These are phyloP conservation scores for Houttuynia cordata DNA, from an alignment of 164 flowering plant genomes.

Conservation along the genomic window DNA sequence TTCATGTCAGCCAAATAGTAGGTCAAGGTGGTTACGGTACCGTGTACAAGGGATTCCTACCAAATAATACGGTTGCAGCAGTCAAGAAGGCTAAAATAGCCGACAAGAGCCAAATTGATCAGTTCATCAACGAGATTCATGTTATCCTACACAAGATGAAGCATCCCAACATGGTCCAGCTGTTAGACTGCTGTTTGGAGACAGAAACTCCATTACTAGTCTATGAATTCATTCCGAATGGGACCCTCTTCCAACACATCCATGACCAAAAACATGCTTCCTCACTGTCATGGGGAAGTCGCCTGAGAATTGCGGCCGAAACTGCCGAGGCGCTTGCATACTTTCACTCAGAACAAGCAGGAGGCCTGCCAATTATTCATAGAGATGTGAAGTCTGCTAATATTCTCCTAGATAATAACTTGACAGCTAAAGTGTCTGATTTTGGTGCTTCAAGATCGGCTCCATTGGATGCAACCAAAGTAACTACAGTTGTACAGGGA, in stretches of 20 bases:
- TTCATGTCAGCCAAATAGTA: slow-evolving; percentile 1
- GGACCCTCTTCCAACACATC: slow-evolving; percentile 14
- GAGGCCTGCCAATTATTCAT: slow-evolving; percentile 4
- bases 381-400: slow-evolving; percentile 9
- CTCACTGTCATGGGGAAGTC: slow-evolving; percentile 16
- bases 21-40: slow-evolving; percentile 11
- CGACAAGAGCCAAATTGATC: slow-evolving; percentile 15
- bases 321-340: slow-evolving; percentile 6
- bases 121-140: slow-evolving; percentile 16
- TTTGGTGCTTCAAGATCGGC: slow-evolving; percentile 8
- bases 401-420: slow-evolving; percentile 4
- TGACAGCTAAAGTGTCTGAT: slow-evolving; percentile 7
- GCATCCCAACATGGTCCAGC: slow-evolving; percentile 16
- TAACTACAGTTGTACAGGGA: slow-evolving; percentile 7
- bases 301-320: slow-evolving; percentile 3
- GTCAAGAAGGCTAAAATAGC: slow-evolving; percentile 15
- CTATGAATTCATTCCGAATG: slow-evolving; percentile 16
- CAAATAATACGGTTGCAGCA: slow-evolving; percentile 8
- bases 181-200: slow-evolving; percentile 20
- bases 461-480: slow-evolving; percentile 2
- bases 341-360: slow-evolving; percentile 6
- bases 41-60: slow-evolving; percentile 13
- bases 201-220: slow-evolving; percentile 17
- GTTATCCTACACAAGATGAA: slow-evolving; percentile 14
- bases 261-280: background rate